Evolutionary conservation across 805 yeast genomes (phyloP), one percentile per base, ranked within the genome.

Genomic region (Teunomyces atbi): DNA sequence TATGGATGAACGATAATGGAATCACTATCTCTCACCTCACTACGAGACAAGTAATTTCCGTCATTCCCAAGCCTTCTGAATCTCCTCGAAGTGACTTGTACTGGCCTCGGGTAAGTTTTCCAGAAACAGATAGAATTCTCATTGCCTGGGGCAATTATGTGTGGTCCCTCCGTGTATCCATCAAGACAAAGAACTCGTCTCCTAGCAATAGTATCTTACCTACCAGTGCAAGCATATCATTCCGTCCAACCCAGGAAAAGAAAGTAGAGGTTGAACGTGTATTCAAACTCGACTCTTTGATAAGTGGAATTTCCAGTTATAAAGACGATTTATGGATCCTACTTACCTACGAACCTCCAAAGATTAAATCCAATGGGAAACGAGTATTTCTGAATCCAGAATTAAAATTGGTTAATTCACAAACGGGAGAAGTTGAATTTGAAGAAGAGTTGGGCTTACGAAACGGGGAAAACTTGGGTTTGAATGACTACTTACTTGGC

Each of bases 1-100:
- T 92, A 3, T 90, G 97, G 95, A 81, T 90, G 74, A 86, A 86
- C 59, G 96, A 89, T 51, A 66, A 69, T 11, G 98, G 97, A 0
- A 82, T 92, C 16, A 74, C 83, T 1, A 69, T 89, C 16, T 84
- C 77, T 55, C 88, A 86, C 56, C 69, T 79, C 4, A 57, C 77
- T 2, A 66, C 84, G 1, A 74, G 76, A 41, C 66, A 73, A 5
- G 60, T 73, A 6, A 66, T 91, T 3, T 61, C 74, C 19, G 73
- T 71, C 18, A 75, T 88, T 6, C 73, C 79, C 3, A 72, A 82
- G 37, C 90, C 94, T 0, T 60, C 65, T 12, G 77, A 74, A 34
- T 69, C 66, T 55, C 83, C 73, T 4, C 70, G 91, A 18, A 83
- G 95, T 2, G 97, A 89, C 53, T 64, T 91, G 30, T 89, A 85